These are phyloP conservation scores for Pyrus communis DNA, from an alignment of 306 rosid species.

Conservation along the genomic window DNA sequence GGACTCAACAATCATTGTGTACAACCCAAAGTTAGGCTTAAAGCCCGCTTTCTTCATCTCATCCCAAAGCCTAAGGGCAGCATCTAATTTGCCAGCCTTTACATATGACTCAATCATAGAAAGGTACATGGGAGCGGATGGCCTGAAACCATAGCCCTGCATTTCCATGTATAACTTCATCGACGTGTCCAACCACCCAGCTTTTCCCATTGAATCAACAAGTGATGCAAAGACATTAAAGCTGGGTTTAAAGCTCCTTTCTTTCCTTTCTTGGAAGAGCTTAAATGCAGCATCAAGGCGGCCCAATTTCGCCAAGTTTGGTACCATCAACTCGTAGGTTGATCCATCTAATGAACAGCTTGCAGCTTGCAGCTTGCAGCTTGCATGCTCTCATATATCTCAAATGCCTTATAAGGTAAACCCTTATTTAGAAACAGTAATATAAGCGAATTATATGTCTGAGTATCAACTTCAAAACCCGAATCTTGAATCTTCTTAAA, in stretches of 20 bases:
- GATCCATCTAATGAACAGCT: conserved; percentile 58
- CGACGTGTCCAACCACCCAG: conserved; percentile 76
- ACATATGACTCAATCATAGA: conserved; percentile 83
- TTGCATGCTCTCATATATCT: conserved; percentile 88
- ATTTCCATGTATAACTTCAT: conserved; percentile 88
- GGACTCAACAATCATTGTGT: conserved; percentile 79
- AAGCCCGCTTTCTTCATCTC: conserved; percentile 86
- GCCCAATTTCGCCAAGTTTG: conserved; percentile 84
- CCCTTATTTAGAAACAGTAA: conserved; percentile 81
- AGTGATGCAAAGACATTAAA: conserved; percentile 53
- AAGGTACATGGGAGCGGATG: conserved; percentile 59
- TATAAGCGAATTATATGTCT: conserved; percentile 73
- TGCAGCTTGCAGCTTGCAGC: conserved; percentile 51
- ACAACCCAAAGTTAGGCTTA: conserved; percentile 90
- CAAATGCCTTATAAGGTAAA: conserved; percentile 85
- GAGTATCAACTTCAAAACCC: conserved; percentile 54
- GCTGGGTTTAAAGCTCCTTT: conserved; percentile 55
- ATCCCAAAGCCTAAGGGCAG: conserved; percentile 82
- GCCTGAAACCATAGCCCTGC: conserved; percentile 65
- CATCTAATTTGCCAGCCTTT: conserved; percentile 89
- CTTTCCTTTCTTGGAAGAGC: conserved; percentile 85
- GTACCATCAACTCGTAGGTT: conserved; percentile 86
- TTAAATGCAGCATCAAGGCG: conserved; percentile 88
- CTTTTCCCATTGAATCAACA: conserved; percentile 95
- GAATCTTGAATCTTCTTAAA: conserved; percentile 73